Percentiles rank a stretch among this genome's conserved stretches.
Conservation (phyloP, 2,329 filamentous ascomycete genomes). For the Xylariaceae sp. region DNA sequence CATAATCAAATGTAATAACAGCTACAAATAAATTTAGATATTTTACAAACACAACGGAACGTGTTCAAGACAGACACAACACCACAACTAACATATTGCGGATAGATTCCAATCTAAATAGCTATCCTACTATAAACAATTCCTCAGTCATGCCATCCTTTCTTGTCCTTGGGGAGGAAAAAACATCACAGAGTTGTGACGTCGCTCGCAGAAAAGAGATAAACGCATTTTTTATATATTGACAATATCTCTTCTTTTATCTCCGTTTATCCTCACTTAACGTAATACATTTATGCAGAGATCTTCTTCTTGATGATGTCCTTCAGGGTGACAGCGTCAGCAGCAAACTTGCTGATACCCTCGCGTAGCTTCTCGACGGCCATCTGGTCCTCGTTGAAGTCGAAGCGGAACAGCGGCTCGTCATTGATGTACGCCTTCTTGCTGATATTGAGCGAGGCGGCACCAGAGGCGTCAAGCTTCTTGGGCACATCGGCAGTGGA, state of each 20-base stretch:
- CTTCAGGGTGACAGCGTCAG: conserved; percentile 94
- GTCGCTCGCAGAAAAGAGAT: too few species aligned
- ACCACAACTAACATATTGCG: not conserved
- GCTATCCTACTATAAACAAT: not conserved
- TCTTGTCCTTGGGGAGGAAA: too few species aligned
- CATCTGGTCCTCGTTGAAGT: conserved; percentile 99
- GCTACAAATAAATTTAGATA: not conserved
- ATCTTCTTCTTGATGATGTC: conserved; percentile 90
- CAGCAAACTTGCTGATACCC: conserved; percentile 99
- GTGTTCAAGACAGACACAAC: too few species aligned
- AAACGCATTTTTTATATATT: not conserved
- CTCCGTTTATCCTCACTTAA: not conserved
- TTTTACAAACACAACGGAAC: too few species aligned
- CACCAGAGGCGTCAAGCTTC: conserved; percentile 82
- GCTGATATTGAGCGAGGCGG: conserved; percentile 74
- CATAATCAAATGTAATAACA: not conserved
- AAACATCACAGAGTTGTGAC: too few species aligned
- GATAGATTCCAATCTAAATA: conserved; percentile 8
- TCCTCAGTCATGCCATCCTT: too few species aligned
- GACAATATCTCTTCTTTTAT: not conserved
- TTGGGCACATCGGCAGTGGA: conserved; percentile 81
- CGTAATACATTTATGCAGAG: conserved; percentile 46
- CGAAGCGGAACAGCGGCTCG: conserved; percentile 93
- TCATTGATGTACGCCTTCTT: conserved; percentile 91
- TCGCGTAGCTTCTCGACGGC: conserved; percentile 98